Evolutionary conservation across 176 grass and related monocot species (phyloP), one percentile per base, ranked within the genome.

Genomic region (Avena atlantica): DNA sequence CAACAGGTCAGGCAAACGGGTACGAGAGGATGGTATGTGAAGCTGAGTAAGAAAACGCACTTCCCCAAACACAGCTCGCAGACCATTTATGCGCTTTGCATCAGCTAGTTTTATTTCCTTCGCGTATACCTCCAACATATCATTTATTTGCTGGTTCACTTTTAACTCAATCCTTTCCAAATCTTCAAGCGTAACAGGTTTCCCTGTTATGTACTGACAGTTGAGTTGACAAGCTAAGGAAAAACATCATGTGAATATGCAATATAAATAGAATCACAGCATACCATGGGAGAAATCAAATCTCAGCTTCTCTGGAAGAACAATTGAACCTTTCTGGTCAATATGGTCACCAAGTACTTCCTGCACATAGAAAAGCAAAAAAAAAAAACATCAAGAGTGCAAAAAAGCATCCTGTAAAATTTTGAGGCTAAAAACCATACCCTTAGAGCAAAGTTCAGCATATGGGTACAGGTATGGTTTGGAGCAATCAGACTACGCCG

Each of bases 281-380:
- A 80, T 95, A 98, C 93, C 96, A 88, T 98, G 96, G 36, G 92
- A 98, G 79, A 98, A 98, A 92, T 98, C 96, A 91, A 92, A 98
- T 86, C 92, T 88, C 73, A 98, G 84, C 75, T 98, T 98, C 72
- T 98, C 93, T 17, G 96, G 96, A 76, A 96, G 93, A 88, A 98
- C 96, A 80, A 94, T 98, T 53, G 96, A 98, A 83, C 96, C 96
- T 88, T 96, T 98, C 83, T 98, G 93, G 87, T 94, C 92, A 89
- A 98, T 81, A 92, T 96, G 93, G 86, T 91, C 93, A 61, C 93
- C 96, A 88, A 98, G 96, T 81, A 98, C 90, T 92, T 96, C 92
- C 93, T 98, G 81, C 53, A 88, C 31, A 82, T 68, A 45, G 40
- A 71, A 78, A 17, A 31, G 40, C 6, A 9, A 60, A 64, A 79